These are phyloP conservation scores for Trapa incisa DNA, from an alignment of 345 rosid genomes.

Conservation along the genomic window DNA sequence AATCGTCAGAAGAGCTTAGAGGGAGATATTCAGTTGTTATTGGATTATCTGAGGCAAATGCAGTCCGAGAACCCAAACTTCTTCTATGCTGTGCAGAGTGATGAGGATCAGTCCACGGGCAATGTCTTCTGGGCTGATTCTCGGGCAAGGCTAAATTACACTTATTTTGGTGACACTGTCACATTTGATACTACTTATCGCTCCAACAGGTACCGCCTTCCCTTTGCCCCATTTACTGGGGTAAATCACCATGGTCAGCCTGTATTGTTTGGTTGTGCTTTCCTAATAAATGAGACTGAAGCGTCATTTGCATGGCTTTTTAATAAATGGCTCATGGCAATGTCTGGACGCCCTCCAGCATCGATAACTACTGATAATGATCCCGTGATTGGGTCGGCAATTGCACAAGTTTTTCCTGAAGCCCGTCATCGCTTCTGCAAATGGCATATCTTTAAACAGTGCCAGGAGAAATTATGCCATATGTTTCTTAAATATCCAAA, in stretches of 20 bases:
- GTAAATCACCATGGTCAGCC: constrained; percentile 56
- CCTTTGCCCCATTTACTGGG: constrained; percentile 48
- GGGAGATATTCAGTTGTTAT: constrained; percentile 29
- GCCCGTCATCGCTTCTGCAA: constrained; percentile 42
- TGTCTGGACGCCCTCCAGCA: constrained; percentile 32
- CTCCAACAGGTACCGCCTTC: constrained; percentile 35
- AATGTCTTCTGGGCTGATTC: constrained; percentile 51
- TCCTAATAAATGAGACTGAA: constrained; percentile 35
- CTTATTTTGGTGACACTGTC: constrained; percentile 41
- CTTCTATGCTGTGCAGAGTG: constrained; percentile 36
- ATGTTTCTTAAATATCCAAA: constrained; percentile 29
- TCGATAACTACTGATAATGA: constrained; percentile 42
- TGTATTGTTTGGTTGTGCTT: constrained; percentile 46
- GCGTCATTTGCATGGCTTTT: constrained; percentile 42
- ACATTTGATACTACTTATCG: constrained; percentile 41
- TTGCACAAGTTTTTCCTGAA: constrained; percentile 31
- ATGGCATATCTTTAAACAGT: constrained; percentile 35
- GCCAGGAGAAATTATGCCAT: constrained; percentile 42
- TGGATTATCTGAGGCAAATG: constrained; percentile 43
- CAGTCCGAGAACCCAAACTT: constrained; percentile 30
- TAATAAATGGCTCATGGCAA: constrained; percentile 37
- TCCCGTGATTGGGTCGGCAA: constrained; percentile 26
- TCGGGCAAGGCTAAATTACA: constrained; percentile 29
- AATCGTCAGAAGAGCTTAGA: constrained; percentile 35
- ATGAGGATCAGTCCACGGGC: constrained; percentile 23